These are phyloP conservation scores for Nemania diffusa DNA, from an alignment of 2,329 filamentous ascomycete species.

Conservation along the genomic window DNA sequence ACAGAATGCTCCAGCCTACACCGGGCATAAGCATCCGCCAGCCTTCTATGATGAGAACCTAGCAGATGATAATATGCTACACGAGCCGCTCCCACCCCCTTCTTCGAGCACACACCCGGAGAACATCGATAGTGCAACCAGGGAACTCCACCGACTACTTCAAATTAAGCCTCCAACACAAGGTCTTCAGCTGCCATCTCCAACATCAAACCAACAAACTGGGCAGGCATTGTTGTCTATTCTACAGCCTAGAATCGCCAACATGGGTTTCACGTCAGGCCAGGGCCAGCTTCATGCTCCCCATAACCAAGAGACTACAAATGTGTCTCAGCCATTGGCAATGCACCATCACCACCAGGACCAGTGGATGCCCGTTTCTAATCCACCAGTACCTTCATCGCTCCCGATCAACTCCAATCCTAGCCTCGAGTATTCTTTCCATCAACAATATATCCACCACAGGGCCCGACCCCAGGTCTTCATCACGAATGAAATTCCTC, in stretches of 20 bases:
- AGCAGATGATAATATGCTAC: conserved; percentile 70
- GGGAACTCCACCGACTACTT: conserved; percentile 64
- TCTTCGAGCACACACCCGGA: conserved; percentile 43
- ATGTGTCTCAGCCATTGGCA: conserved; percentile 64
- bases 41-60: conserved; percentile 65
- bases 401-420: conserved; percentile 57
- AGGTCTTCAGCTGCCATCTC: conserved; percentile 53
- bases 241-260: conserved; percentile 55
- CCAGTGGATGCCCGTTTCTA: conserved; percentile 58
- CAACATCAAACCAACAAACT: conserved; percentile 53
- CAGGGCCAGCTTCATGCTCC: conserved; percentile 54
- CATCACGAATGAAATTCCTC: conserved; percentile 38
- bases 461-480: conserved; percentile 45
- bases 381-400: conserved; percentile 59
- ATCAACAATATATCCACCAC: conserved; percentile 37
- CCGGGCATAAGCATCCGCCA: conserved; percentile 55
- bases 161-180: conserved; percentile 66
- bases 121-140: conserved; percentile 44
- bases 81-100: conserved; percentile 48
- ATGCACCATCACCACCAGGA: conserved; percentile 67
- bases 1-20: conserved; percentile 53
- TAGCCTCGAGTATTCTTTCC: conserved; percentile 36
- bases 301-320: conserved; percentile 62
- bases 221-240: conserved; percentile 65
- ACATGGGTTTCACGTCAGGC: conserved; percentile 40